Conservation (phyloP, 192 early-diverging fungal genomes). For the Linnemannia schmuckeri region DNA sequence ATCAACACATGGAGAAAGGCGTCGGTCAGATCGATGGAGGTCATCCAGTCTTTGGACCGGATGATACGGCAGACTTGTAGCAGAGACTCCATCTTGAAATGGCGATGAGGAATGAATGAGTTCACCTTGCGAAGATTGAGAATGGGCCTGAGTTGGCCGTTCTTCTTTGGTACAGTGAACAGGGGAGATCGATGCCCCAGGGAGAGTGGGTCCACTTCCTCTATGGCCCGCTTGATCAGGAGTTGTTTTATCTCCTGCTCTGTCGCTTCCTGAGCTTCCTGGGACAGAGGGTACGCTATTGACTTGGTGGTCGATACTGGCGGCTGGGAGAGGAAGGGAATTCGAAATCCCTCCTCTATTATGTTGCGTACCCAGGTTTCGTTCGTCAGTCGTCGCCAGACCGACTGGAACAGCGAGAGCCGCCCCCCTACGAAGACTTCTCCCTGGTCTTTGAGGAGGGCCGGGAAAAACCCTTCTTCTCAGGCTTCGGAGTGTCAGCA, state of each 20-base stretch:
- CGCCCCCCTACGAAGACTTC: conserved; percentile 14
- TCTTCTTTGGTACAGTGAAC: not conserved
- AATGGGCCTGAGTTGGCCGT: not conserved
- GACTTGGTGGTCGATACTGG: not conserved
- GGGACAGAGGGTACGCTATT: conserved; percentile 3
- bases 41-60: conserved; percentile 22
- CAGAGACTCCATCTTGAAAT: conserved; percentile 41
- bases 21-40: conserved; percentile 51
- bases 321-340: conserved; percentile 2
- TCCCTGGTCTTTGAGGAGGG: conserved; percentile 13
- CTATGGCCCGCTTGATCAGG: not conserved
- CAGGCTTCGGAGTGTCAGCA: not conserved
- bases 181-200: not conserved
- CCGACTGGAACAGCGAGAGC: conserved; percentile 10
- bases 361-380: not conserved
- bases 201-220: not conserved
- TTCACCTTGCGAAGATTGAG: conserved; percentile 36
- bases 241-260: conserved; percentile 13
- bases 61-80: conserved; percentile 22
- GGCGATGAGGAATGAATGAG: conserved; percentile 6
- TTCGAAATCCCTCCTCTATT: conserved; percentile 3
- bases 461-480: conserved; percentile 9
- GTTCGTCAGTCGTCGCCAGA: conserved; percentile 4
- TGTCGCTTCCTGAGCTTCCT: conserved; percentile 13
- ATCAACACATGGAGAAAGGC: conserved; percentile 46